Percentiles rank a stretch among this genome's conserved stretches.
These are phyloP conservation scores for Verticillium nubilum DNA, from an alignment of 2,329 filamentous ascomycete species.

Conservation along the genomic window DNA sequence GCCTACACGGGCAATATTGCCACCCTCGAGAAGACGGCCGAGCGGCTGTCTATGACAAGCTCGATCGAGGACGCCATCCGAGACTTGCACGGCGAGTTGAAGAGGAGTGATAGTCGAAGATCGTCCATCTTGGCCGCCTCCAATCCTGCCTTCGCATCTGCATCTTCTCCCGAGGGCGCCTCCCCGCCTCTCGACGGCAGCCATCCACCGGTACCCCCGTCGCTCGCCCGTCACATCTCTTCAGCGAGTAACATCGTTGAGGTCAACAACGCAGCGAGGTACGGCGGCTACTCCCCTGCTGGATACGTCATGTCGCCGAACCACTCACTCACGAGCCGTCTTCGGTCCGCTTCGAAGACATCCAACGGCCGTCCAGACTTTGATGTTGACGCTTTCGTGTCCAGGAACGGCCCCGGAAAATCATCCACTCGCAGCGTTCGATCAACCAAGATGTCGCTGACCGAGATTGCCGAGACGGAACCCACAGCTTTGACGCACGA, in stretches of 20 bases:
- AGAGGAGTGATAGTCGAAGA: slow-evolving; percentile 61
- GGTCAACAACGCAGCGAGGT: slow-evolving; percentile 59
- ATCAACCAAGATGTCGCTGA: slow-evolving; percentile 45
- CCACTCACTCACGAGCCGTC: slow-evolving; percentile 52
- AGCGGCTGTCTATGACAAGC: slow-evolving; percentile 66
- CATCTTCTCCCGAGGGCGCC: slow-evolving; percentile 14
- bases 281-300: slow-evolving; percentile 65
- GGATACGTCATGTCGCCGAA: slow-evolving; percentile 64
- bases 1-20: slow-evolving; percentile 64
- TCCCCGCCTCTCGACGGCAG: slow-evolving; percentile 17
- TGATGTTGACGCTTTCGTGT: slow-evolving; percentile 35
- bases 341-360: slow-evolving; percentile 50
- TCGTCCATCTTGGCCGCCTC: slow-evolving; percentile 55
- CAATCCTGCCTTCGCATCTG: slow-evolving; percentile 9
- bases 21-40: slow-evolving; percentile 69
- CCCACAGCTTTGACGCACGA: slow-evolving; percentile 43
- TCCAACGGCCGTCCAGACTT: slow-evolving; percentile 35
- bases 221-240: slow-evolving; percentile 38
- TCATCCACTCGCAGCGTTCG: slow-evolving; percentile 44
- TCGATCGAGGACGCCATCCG: slow-evolving; percentile 76
- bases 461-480: slow-evolving; percentile 53
- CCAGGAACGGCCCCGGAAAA: slow-evolving; percentile 50
- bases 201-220: slow-evolving; percentile 11
- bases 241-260: slow-evolving; percentile 60
- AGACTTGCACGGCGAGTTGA: slow-evolving; percentile 65